Evolutionary conservation across 768 basidiomycete species (phyloP), one percentile per base, ranked within the genome.

Genomic region (Suillus variegatus): DNA sequence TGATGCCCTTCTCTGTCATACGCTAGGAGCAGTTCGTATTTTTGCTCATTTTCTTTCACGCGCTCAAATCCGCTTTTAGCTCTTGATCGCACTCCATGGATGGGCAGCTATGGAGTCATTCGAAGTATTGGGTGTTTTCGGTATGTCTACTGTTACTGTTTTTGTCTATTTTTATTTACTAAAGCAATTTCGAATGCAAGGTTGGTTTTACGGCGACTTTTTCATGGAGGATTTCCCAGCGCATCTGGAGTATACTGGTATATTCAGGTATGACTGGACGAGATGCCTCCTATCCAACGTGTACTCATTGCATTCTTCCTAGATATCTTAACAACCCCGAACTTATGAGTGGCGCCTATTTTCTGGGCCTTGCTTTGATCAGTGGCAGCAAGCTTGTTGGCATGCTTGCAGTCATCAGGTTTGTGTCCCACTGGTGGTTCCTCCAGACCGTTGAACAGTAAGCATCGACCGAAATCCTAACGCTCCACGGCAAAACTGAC

Each of bases 201-300:
- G 97, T 32, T 99, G 97, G 97, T 96, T 98, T 79, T 99, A 97
- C 70, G 95, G 95, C 28, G 94, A 97, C 78, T 97, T 97, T 80
- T 96, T 96, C 82, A 91, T 96, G 79, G 94, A 97, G 71, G 91
- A 95, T 67, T 96, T 93, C 76, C 94, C 97, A 4, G 80, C 91
- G 0, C 87, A 93, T 66, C 81, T 99, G 10, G 94, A 96, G 65
- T 99, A 99, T 75, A 96, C 95, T 61, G 97, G 97, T 40, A 98
- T 99, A 69, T 99, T 97, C 79, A 88, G 97, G 88, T 95, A 72
- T 60, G 80, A 70, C 47, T 43, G 60, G 63, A 58, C 46, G 43
- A 47, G 16, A 41, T 13, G 28, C 46, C 13, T 12, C n/a, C 10
- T 57, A 49, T 14, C 36, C 12, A 28, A 32, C 18, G 8, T 10